Conservation (phyloP, 768 basidiomycete genomes). For the Tylopilus intermedius region DNA sequence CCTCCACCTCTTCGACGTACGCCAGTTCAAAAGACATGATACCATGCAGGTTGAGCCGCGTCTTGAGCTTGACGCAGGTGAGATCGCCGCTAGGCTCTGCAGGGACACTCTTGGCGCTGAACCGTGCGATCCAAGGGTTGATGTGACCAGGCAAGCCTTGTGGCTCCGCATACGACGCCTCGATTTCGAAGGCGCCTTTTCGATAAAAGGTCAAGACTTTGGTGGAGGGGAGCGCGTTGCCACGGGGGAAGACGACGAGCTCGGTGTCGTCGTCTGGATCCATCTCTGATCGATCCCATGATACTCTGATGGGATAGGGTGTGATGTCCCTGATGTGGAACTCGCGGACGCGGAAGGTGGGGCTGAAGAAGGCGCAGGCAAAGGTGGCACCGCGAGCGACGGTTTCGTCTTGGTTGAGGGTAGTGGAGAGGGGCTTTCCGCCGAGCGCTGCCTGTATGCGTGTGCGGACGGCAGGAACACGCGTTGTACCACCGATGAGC, state of each 20-base stretch:
- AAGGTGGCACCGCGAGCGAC: slow-evolving; percentile 95
- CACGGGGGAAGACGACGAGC: slow-evolving; percentile 82
- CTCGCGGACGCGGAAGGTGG: slow-evolving; percentile 96
- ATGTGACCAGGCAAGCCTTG: slow-evolving; percentile 65
- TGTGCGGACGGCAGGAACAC: slow-evolving; percentile 86
- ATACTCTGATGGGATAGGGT: slow-evolving; percentile 84
- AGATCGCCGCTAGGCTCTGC: slow-evolving; percentile 65
- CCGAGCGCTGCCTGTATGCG: slow-evolving; percentile 80
- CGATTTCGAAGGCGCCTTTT: slow-evolving; percentile 81
- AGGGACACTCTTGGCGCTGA: slow-evolving; percentile 79
- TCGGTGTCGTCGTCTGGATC: slow-evolving; percentile 90
- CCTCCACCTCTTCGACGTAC: slow-evolving; percentile 80
- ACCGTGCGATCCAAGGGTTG: slow-evolving; percentile 81
- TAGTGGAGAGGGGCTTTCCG: slow-evolving; percentile 81
- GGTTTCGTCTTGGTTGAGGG: slow-evolving; percentile 98
- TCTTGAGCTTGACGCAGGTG: slow-evolving; percentile 85
- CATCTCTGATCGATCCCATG: slow-evolving; percentile 70
- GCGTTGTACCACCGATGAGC: slow-evolving; percentile 89
- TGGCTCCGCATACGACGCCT: slow-evolving; percentile 79
- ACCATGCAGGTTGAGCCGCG: slow-evolving; percentile 81
- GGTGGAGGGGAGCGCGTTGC: slow-evolving; percentile 85
- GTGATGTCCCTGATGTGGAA: slow-evolving; percentile 86
- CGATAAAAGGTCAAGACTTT: slow-evolving; percentile 96
- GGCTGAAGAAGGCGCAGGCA: slow-evolving; percentile 94
- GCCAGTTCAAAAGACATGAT: slow-evolving; percentile 81